Evolutionary conservation across 1,284 basidiomycete species (phyloP), one percentile per base, ranked within the genome.

Genomic region (Cystobasidiaceae sp.): DNA sequence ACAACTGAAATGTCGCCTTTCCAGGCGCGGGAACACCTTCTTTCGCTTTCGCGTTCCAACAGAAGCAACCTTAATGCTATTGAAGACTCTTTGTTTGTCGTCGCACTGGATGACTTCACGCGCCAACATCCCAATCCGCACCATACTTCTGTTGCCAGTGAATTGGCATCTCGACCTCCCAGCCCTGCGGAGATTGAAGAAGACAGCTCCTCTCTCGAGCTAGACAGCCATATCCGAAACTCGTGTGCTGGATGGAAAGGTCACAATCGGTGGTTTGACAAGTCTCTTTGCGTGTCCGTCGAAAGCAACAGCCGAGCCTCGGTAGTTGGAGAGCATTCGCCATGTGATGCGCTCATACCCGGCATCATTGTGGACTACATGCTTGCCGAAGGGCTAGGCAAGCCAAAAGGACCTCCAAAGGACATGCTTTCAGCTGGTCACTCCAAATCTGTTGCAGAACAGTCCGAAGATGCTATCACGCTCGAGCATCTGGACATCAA

Each of bases 251-350:
- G 87, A 7, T 78, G 81, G 67, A 85, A 85, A 62, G 85, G 86
- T 2, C 81, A 83, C 60, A 97, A 97, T 74, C 82, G 94, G 48
- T 97, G 92, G 85, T 91, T 88, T 77, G 94, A 98, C 80, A 97
- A 97, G 79, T 83, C 88, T 2, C 83, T 89, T 45, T 86, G 86
- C 5, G 78, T 97, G 64, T 83, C 89, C 50, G 85, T 97, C 43
- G 93, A 97, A 78, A 85, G 86, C 13, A 90, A 87, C 68, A 86
- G 88, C 1, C 85, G 90, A 44, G 89, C 90, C 2, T 90, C 90
- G 39, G 87, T 90, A 60, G 86, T 86, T 74, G 94, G 94, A 28
- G 94, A 97, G 79, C 93, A 97, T 78, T 90, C 90, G 2, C 88
- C 90, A 0, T 87, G 88, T 63, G 94, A 97, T 71, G 93, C 93